A percentile compares a stretch with the other conserved stretches of the same genome.
phyloP scores from a whole-genome alignment of 176 grass and related monocot genomes.

The Chrysopogon serrulatus region DNA sequence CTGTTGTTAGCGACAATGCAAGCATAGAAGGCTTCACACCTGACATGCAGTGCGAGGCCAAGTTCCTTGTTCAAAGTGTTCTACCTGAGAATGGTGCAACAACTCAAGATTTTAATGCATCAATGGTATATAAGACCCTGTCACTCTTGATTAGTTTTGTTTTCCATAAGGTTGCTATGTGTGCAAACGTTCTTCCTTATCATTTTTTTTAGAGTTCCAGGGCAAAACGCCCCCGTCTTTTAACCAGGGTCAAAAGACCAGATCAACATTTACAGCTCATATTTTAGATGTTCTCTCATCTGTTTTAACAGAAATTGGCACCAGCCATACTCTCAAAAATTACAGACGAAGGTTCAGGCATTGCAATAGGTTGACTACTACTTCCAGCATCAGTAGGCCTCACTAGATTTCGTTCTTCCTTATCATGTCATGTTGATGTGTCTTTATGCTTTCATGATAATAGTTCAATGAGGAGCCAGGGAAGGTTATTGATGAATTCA shows the following conservation, averaged over 20 bases:
- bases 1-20: constrained; percentile 73
- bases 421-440: background rate
- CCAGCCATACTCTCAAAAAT: no score
- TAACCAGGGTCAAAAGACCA: no score
- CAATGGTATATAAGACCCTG: constrained; percentile 51
- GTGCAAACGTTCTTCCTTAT: background rate
- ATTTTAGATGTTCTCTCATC: no score
- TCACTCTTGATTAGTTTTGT: background rate
- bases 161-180: background rate
- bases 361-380: no score
- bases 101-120: constrained; percentile 57
- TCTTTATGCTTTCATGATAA: background rate
- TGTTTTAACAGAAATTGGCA: no score
- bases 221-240: no score
- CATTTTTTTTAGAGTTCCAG: no score
- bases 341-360: no score
- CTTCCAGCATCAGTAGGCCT: no score
- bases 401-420: no score
- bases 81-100: constrained; percentile 51
- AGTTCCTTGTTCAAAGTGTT: constrained; percentile 92
- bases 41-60: constrained; percentile 89
- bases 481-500: constrained; percentile 82
- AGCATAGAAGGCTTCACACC: constrained; percentile 73
- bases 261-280: no score
- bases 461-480: constrained; percentile 91